Conservation (phyloP, 305 asterid genomes). For the Rubia tinctorum region DNA sequence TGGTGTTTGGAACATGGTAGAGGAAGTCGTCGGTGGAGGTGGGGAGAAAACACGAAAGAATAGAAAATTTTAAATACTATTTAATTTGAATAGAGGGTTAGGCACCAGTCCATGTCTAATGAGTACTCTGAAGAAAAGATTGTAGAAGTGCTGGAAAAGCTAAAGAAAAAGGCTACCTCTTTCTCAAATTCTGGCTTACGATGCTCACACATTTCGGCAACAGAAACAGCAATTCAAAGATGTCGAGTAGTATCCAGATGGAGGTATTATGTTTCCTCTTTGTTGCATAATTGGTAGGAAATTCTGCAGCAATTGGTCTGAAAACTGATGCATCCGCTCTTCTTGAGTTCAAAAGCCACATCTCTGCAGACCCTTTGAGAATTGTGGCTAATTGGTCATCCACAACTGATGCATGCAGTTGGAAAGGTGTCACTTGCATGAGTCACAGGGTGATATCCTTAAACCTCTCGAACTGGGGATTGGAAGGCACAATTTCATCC, state of each 20-base stretch:
- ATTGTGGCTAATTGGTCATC: slow-evolving; percentile 23
- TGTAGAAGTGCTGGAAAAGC: not conserved
- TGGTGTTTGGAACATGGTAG: no score
- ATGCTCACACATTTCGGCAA: not conserved
- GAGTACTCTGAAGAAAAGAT: no score
- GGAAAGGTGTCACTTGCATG: slow-evolving; percentile 23
- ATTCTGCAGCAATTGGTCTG: not conserved
- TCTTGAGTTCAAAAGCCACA: slow-evolving; percentile 19
- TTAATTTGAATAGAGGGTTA: not conserved
- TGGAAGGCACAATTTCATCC: slow-evolving; percentile 17
- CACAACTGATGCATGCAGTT: slow-evolving; percentile 17
- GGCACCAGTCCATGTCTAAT: not conserved
- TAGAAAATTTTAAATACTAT: no score
- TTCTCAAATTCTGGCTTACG: not conserved
- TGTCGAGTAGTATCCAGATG: not conserved
- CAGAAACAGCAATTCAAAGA: not conserved
- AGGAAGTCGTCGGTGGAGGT: no score
- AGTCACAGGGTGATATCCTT: slow-evolving; percentile 11
- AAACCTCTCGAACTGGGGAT: slow-evolving; percentile 7
- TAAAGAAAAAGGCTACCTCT: not conserved
- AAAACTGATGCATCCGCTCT: slow-evolving; percentile 21
- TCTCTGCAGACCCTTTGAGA: slow-evolving; percentile 17
- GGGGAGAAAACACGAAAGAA: no score
- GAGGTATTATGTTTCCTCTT: not conserved
- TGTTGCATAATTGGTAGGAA: not conserved